Conservation (phyloP, 2,329 filamentous ascomycete species). For the Beauveria sp. region DNA sequence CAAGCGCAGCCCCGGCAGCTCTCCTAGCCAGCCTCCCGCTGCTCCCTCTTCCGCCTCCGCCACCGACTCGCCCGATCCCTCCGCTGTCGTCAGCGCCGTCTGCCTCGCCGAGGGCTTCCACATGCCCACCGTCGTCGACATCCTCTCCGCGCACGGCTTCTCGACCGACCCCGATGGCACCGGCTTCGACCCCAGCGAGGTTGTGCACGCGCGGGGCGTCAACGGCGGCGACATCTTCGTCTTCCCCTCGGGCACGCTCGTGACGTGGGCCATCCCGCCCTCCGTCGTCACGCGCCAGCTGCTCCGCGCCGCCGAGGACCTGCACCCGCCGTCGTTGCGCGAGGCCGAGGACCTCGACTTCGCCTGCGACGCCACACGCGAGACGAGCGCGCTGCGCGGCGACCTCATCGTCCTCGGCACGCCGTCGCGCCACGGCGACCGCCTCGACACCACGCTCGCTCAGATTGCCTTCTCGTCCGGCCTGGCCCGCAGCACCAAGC, state of each 20-base stretch:
- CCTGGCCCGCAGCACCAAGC: constrained; percentile 83
- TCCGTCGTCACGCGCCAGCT: constrained; percentile 68
- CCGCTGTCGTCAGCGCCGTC: constrained; percentile 47
- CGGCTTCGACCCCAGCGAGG: constrained; percentile 52
- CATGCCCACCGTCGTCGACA: constrained; percentile 51
- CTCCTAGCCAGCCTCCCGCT: not conserved
- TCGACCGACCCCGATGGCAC: constrained; percentile 53
- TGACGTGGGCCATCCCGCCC: constrained; percentile 81
- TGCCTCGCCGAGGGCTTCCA: constrained; percentile 58
- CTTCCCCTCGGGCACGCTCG: constrained; percentile 88
- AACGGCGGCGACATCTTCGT: constrained; percentile 84
- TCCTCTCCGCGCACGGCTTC: constrained; percentile 52
- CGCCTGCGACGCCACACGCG: constrained; percentile 62
- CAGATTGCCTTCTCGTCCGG: constrained; percentile 97
- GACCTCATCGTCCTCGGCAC: constrained; percentile 88
- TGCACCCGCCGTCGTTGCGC: constrained; percentile 55
- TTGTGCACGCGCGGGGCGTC: constrained; percentile 53
- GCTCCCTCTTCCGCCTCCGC: constrained; percentile 14
- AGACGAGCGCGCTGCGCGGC: constrained; percentile 71
- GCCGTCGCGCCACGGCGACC: constrained; percentile 38
- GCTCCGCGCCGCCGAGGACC: constrained; percentile 65
- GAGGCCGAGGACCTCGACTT: constrained; percentile 92
- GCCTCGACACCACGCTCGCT: constrained; percentile 61
- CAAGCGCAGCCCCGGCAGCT: constrained; percentile 23
- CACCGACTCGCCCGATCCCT: constrained; percentile 25